Conservation (phyloP, 345 rosid genomes). For the Noccaea bulbosa region DNA sequence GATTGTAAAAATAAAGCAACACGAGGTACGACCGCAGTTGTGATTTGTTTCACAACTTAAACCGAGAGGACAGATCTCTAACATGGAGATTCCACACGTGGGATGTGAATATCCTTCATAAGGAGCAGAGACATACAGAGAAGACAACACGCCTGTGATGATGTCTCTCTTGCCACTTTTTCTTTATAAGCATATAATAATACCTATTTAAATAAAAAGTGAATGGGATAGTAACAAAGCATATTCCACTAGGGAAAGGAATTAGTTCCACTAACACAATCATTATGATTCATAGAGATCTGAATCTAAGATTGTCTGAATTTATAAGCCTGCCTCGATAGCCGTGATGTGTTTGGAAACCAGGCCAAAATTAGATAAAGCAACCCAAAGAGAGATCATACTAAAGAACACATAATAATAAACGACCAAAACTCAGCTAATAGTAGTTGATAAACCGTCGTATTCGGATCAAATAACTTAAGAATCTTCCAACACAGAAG, state of each 20-base stretch:
- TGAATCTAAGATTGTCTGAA: not conserved
- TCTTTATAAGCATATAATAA: not conserved
- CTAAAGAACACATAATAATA: not conserved
- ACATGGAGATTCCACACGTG: constrained; percentile 7
- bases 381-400: not conserved
- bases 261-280: not conserved
- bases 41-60: constrained; percentile 5
- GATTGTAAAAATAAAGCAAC: not conserved
- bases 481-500: constrained; percentile 20
- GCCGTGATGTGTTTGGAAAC: not conserved
- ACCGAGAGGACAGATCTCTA: constrained; percentile 8
- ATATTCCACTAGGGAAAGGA: constrained; percentile 19
- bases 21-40: not conserved
- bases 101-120: not conserved
- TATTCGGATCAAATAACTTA: constrained; percentile 22
- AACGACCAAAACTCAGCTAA: constrained; percentile 36
- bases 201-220: not conserved
- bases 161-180: constrained; percentile 16
- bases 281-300: not conserved
- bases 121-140: constrained; percentile 10
- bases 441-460: constrained; percentile 27
- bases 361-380: not conserved
- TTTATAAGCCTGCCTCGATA: not conserved
- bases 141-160: constrained; percentile 14
- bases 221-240: not conserved